phyloP scores from a whole-genome alignment of 2,329 filamentous ascomycete species.

The Hypomyces perniciosus region DNA sequence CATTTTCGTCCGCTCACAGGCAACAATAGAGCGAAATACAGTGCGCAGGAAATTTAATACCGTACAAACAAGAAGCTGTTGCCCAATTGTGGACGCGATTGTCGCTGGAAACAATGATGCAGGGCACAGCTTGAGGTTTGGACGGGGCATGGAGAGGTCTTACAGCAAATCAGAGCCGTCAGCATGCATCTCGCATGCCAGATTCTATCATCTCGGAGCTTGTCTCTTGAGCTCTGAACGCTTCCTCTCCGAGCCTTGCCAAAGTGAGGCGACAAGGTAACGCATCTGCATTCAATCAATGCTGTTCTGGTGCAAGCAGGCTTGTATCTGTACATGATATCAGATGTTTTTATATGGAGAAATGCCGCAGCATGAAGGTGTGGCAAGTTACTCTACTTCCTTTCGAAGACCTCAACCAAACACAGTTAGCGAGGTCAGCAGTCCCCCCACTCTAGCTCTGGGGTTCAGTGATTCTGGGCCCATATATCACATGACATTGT shows the following conservation, averaged over 20 bases:
- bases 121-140: conserved; percentile 4
- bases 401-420: neutral
- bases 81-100: conserved; percentile 4
- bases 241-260: conserved; percentile 2
- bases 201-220: neutral
- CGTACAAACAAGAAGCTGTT: neutral
- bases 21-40: neutral
- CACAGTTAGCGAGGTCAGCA: neutral
- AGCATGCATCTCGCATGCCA: no score
- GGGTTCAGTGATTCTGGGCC: conserved; percentile 6
- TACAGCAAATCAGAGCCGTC: neutral
- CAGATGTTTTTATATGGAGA: neutral
- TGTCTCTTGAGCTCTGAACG: neutral
- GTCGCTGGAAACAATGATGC: conserved; percentile 6
- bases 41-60: neutral
- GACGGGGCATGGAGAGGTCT: neutral
- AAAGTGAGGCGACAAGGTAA: neutral
- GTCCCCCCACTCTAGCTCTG: conserved; percentile 7
- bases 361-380: neutral
- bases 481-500: conserved; percentile 12
- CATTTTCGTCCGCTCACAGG: neutral
- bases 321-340: neutral
- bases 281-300: neutral
- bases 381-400: conserved; percentile 2
- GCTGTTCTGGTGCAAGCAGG: neutral